Conservation (phyloP, 2,329 filamentous ascomycete genomes). For the Dichotomopilus funicola region DNA sequence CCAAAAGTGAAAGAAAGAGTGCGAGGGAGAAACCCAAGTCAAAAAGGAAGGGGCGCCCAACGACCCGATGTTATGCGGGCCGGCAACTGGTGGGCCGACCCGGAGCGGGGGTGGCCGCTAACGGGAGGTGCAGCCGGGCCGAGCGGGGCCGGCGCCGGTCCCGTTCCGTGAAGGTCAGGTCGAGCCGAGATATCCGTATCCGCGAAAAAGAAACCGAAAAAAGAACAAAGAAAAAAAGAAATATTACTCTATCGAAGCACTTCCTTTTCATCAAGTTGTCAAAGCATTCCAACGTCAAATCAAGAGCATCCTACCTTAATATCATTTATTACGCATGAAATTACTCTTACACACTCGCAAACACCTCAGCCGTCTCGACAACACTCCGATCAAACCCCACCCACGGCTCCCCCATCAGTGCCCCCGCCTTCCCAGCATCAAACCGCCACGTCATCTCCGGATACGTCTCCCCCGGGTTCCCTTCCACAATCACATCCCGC, state of each 20-base stretch:
- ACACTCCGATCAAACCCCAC: constrained; percentile 14
- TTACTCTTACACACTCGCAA: background rate
- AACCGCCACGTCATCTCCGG: constrained; percentile 10
- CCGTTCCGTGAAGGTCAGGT: constrained; percentile 7
- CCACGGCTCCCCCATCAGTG: constrained; percentile 14
- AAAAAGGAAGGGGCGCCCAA: too few species aligned
- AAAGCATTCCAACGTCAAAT: background rate
- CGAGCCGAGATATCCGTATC: background rate
- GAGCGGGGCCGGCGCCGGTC: constrained; percentile 3
- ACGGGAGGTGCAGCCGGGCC: constrained; percentile 4
- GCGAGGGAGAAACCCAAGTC: too few species aligned
- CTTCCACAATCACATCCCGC: background rate
- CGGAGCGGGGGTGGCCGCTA: constrained; percentile 9
- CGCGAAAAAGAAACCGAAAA: too few species aligned
- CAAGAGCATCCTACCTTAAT: too few species aligned
- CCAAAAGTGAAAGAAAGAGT: too few species aligned
- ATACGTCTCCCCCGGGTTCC: constrained; percentile 5
- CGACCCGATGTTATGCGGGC: background rate
- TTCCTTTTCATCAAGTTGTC: too few species aligned
- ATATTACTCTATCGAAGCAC: too few species aligned
- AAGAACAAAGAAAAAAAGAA: too few species aligned
- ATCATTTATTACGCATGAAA: too few species aligned
- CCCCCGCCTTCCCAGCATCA: constrained; percentile 10
- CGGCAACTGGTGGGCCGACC: constrained; percentile 1
- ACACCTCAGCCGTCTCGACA: constrained; percentile 11